phyloP scores from a whole-genome alignment of 139 green algal species.

The Chlorella ohadii region DNA sequence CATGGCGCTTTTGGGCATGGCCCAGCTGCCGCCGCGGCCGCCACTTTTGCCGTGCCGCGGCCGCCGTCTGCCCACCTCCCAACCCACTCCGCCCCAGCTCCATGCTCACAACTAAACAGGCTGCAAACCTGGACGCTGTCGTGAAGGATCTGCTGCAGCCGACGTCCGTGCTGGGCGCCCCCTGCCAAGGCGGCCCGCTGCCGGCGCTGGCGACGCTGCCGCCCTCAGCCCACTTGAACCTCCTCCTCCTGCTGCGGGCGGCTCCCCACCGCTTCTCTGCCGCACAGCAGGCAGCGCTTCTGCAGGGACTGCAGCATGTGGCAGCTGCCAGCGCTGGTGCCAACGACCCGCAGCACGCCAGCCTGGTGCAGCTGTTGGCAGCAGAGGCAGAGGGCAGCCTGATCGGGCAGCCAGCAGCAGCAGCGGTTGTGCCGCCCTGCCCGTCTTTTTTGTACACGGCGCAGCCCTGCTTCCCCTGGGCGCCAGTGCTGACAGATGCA shows the following conservation, averaged over 20 bases:
- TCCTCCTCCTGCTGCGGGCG: constrained; percentile 15
- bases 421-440: background rate
- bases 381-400: background rate
- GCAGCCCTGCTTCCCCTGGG: constrained; percentile 10
- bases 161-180: background rate
- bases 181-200: too few species aligned
- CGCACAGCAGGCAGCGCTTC: background rate
- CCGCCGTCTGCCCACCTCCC: background rate
- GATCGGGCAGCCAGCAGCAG: background rate
- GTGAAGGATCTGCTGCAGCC: background rate
- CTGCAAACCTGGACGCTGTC: background rate
- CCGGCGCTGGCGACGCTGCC: constrained; percentile 1
- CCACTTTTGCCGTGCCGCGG: too few species aligned
- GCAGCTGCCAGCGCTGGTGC: too few species aligned
- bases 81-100: background rate
- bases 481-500: background rate
- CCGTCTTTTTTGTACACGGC: background rate
- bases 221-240: constrained; percentile 3
- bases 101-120: background rate
- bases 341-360: background rate
- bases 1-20: too few species aligned
- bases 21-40: too few species aligned
- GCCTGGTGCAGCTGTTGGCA: background rate
- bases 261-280: constrained; percentile 13
- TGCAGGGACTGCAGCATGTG: background rate